A percentile compares a stretch with the other conserved stretches of the same genome.
Conservation (phyloP, 129 eudicot genomes). For the Flaveria brownii region DNA sequence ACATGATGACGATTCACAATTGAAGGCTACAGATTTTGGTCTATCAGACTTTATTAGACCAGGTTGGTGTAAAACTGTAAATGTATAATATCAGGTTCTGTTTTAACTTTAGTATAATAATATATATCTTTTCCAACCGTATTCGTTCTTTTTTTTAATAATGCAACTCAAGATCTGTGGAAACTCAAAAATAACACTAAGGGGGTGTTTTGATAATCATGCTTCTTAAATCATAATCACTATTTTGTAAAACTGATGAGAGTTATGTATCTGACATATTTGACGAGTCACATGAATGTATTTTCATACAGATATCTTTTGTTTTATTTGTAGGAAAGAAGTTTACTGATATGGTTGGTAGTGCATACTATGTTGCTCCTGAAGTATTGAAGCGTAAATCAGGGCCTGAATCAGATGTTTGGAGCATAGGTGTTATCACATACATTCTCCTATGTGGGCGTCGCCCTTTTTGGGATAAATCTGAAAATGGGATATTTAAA, state of each 20-base stretch:
- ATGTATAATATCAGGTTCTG: not conserved
- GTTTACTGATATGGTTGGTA: conserved; percentile 88
- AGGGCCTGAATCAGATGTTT: conserved; percentile 97
- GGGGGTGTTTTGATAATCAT: no score
- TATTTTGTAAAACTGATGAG: no score
- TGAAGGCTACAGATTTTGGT: conserved; percentile 98
- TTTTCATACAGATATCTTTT: conserved; percentile 5
- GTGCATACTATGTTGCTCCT: conserved; percentile 99
- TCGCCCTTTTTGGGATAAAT: conserved; percentile 98
- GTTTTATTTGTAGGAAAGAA: conserved; percentile 61
- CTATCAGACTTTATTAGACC: conserved; percentile 91
- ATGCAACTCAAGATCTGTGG: no score
- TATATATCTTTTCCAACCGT: not conserved
- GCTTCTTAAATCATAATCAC: no score
- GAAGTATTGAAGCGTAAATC: conserved; percentile 94
- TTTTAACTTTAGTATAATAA: not conserved
- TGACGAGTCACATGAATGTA: not conserved
- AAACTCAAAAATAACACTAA: no score
- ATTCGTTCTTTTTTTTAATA: not conserved
- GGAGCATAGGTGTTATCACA: conserved; percentile 99
- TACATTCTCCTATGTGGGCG: conserved; percentile 94
- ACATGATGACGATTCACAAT: conserved; percentile 65
- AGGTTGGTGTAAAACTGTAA: conserved; percentile 47
- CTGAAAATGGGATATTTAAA: conserved; percentile 92
- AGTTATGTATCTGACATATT: no score